Evolutionary conservation across 2,329 filamentous ascomycete genomes (phyloP).

Genomic region (Diaporthe ilicicola): DNA sequence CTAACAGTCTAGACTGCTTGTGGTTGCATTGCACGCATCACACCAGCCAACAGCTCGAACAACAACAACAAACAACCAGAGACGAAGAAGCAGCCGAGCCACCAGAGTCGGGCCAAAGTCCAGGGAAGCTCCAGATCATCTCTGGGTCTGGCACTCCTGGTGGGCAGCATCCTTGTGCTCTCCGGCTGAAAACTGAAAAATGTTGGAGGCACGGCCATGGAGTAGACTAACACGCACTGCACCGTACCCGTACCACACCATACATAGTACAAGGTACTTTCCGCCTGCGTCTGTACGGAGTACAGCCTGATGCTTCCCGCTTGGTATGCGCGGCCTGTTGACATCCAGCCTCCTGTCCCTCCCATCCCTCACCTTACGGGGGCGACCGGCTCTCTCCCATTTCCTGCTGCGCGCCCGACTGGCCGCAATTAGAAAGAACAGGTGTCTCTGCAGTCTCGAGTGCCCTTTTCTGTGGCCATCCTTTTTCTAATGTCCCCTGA

Average conservation of each 20-base stretch:
- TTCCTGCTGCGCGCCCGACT: background rate
- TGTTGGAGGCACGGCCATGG: constrained; percentile 24
- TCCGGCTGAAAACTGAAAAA: background rate
- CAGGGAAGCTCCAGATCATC: constrained; percentile 14
- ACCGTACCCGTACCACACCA: background rate
- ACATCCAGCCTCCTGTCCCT: constrained; percentile 19
- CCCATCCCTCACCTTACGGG: background rate
- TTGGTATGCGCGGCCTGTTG: constrained; percentile 17
- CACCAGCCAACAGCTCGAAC: background rate
- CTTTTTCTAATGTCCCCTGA: background rate
- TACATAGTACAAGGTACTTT: constrained; percentile 17
- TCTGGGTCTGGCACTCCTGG: constrained; percentile 10
- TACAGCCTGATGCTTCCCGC: constrained; percentile 23
- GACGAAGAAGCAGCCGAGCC: background rate
- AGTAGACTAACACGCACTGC: background rate
- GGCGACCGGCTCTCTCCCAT: background rate
- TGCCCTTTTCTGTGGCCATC: background rate
- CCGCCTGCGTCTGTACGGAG: background rate
- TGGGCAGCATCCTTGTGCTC: constrained; percentile 26
- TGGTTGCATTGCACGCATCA: background rate
- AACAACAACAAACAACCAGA: background rate
- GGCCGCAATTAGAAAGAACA: background rate
- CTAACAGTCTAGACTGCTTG: background rate
- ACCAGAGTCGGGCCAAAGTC: background rate
- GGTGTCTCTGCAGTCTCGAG: background rate